Base-by-base conservation (phyloP, 345 rosid genomes). In the Erysimum cheiranthoides region DNA sequence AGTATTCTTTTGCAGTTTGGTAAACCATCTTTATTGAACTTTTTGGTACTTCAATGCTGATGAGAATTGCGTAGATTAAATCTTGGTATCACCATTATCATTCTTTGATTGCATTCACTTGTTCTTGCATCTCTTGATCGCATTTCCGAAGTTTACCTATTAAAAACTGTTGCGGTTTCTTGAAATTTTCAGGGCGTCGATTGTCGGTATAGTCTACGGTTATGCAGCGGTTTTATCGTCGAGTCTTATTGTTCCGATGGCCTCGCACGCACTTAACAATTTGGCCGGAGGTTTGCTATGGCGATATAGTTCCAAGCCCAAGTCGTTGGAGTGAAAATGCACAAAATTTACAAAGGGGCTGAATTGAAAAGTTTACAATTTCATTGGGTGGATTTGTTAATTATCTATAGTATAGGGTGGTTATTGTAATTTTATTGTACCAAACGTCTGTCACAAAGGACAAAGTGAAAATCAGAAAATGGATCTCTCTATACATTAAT, bases 1-100 rank as follows among this genome's bases (percentile, higher is more conserved):
- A 92, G 78, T 92, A 83, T 73, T 94, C 98, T 46, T 94, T 90
- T 50, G 95, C 93, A 31, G 38, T 87, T 66, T 94, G 96, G 98
- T 93, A 91, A 47, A 64, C 62, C 25, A 50, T 63, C 32, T 54
- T 21, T 36, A 38, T 6, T 17, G 16, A 27, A 30, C 52, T 58
- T 46, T 49, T 47, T 66, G 52, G 27, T 53, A 62, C 70, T 30
- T 36, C 38, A 50, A 35, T 49, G 30, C 31, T 71, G 18, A 47
- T 27, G 58, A 58, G 38, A 11, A 13, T 11, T 39, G 51, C 16
- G 3, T 45, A 14, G 35, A 43, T 25, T 0, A 1, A 46, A 45
- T 69, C 65, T 70, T 65, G 30, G 27, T 71, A 72, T 16, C 12
- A 13, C 4, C 3, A 50, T 51, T 32, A 42, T 18, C 40, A 30